phyloP scores from a whole-genome alignment of 371 early-diverging fungal genomes.

The Zopfochytrium polystomum region DNA sequence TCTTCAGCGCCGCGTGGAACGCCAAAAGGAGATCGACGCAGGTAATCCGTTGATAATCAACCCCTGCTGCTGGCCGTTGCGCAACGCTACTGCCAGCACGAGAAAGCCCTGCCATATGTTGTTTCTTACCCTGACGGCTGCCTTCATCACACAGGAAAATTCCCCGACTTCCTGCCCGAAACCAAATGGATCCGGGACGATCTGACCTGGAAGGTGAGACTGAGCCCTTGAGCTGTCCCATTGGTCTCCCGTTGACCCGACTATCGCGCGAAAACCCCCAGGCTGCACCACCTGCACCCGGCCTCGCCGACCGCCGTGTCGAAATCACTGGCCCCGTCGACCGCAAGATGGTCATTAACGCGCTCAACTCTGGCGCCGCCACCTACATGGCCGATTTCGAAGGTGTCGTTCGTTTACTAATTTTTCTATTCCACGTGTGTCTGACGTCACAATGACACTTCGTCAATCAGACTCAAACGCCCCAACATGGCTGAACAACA shows the following conservation, averaged over 20 bases:
- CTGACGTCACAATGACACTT: slow-evolving; percentile 8
- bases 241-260: slow-evolving; percentile 1
- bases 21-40: slow-evolving; percentile 75
- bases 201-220: slow-evolving; percentile 66
- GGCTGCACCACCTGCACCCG: slow-evolving; percentile 86
- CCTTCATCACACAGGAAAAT: too few species aligned
- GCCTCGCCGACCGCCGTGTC: slow-evolving; percentile 86
- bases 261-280: slow-evolving; percentile 15
- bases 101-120: too few species aligned
- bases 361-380: slow-evolving; percentile 85
- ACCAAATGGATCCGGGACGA: slow-evolving; percentile 87
- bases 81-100: too few species aligned
- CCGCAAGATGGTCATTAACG: slow-evolving; percentile 98
- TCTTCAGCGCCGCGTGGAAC: slow-evolving; percentile 65
- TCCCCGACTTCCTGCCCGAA: slow-evolving; percentile 90
- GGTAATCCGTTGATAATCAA: too few species aligned
- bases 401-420: slow-evolving; percentile 55
- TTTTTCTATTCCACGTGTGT: slow-evolving; percentile 17
- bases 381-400: slow-evolving; percentile 98
- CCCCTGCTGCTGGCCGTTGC: too few species aligned
- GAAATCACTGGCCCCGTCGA: slow-evolving; percentile 98
- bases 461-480: slow-evolving; percentile 86
- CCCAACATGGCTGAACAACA: slow-evolving; percentile 88
- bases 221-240: background rate
- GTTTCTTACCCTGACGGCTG: too few species aligned